Percentiles rank a stretch among this genome's conserved stretches.
phyloP scores from a whole-genome alignment of 2,329 filamentous ascomycete genomes.

The Pseudogymnoascus pannorum region DNA sequence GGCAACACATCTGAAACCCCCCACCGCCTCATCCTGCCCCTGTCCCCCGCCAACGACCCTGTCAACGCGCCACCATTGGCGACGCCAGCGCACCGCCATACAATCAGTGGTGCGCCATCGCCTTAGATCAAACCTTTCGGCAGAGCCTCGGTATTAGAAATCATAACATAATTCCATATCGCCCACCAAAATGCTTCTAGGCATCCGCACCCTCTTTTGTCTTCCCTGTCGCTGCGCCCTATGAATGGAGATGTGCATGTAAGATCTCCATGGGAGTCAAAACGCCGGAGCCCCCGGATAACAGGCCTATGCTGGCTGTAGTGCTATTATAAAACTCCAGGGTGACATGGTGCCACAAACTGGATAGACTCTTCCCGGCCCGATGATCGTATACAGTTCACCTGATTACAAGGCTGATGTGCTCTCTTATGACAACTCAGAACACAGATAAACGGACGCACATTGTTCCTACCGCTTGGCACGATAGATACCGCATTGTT shows the following conservation, averaged over 20 bases:
- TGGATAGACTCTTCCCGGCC: conserved; percentile 1
- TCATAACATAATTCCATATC: neutral
- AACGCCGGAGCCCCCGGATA: neutral
- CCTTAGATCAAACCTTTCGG: neutral
- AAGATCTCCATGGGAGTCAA: neutral
- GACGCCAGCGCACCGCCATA: neutral
- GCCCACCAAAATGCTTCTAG: neutral
- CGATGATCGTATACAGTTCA: neutral
- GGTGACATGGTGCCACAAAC: neutral
- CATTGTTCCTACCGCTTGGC: neutral
- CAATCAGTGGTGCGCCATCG: neutral
- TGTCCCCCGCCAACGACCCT: neutral
- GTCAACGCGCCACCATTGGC: neutral
- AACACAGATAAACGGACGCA: neutral
- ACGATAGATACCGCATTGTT: neutral
- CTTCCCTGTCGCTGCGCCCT: neutral
- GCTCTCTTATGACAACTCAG: neutral
- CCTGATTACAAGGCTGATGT: neutral
- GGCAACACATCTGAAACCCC: neutral
- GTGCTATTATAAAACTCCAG: conserved; percentile 5
- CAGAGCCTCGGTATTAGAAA: neutral
- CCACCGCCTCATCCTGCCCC: neutral
- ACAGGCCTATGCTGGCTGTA: neutral
- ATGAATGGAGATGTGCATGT: neutral
- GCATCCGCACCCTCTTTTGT: neutral